phyloP scores from a whole-genome alignment of 2,329 filamentous ascomycete genomes.

The Plenodomus biglobosus region DNA sequence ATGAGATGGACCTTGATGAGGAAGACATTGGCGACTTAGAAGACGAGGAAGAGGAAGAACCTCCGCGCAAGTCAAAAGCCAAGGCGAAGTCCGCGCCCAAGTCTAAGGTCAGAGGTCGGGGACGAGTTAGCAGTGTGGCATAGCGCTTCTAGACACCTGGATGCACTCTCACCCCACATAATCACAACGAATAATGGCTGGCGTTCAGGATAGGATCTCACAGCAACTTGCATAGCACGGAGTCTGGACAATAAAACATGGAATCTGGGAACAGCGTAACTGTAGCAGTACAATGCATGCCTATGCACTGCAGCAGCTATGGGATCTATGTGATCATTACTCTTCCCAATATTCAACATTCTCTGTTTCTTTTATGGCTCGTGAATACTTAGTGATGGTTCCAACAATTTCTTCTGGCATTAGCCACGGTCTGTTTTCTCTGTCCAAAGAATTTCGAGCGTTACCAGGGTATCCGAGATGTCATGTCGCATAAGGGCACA shows the following conservation, averaged over 20 bases:
- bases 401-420: too few relatives aligned
- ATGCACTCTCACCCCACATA: background rate
- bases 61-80: conserved; percentile 23
- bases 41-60: conserved; percentile 21
- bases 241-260: conserved; percentile 1
- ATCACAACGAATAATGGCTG: background rate
- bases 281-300: background rate
- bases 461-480: too few relatives aligned
- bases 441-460: too few relatives aligned
- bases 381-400: too few relatives aligned
- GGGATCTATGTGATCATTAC: background rate
- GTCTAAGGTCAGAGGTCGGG: conserved; percentile 15
- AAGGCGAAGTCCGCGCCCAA: conserved; percentile 2
- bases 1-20: conserved; percentile 24
- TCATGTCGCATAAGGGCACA: too few relatives aligned
- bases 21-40: conserved; percentile 33
- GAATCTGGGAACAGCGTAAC: background rate
- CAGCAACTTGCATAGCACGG: conserved; percentile 16
- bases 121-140: conserved; percentile 15
- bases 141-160: background rate
- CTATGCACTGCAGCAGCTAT: too few relatives aligned
- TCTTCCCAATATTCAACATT: too few relatives aligned
- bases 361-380: too few relatives aligned
- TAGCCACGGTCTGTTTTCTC: too few relatives aligned
- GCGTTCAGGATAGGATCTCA: conserved; percentile 5